These are phyloP conservation scores for Paspalum vaginatum DNA, from an alignment of 176 grass and related monocot genomes.

Conservation along the genomic window DNA sequence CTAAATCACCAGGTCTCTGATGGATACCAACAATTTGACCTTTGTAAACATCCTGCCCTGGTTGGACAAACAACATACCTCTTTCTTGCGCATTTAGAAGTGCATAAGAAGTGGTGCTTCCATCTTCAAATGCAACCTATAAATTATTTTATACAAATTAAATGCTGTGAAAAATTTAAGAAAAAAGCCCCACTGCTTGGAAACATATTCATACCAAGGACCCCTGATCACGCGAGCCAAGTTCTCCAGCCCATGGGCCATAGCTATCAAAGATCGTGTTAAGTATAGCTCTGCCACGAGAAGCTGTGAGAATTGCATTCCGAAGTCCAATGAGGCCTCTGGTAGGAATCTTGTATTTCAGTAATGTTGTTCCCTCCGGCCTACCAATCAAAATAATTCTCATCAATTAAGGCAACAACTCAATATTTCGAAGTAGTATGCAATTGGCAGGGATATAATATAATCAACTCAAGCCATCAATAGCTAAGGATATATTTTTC, in stretches of 20 bases:
- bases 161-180: conserved; percentile 15
- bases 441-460: not conserved
- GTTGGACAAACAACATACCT: conserved; percentile 76
- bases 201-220: conserved; percentile 72
- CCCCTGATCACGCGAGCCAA: conserved; percentile 77
- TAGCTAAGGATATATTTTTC: not conserved
- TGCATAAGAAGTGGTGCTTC: conserved; percentile 86
- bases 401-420: conserved; percentile 36
- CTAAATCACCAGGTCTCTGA: conserved; percentile 90
- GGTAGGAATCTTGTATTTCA: conserved; percentile 97
- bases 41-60: conserved; percentile 86
- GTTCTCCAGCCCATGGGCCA: conserved; percentile 78
- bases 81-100: conserved; percentile 96
- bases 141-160: conserved; percentile 40
- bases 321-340: conserved; percentile 94
- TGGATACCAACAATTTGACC: conserved; percentile 96
- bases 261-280: conserved; percentile 98
- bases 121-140: conserved; percentile 95
- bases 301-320: conserved; percentile 91
- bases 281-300: conserved; percentile 82
- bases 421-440: conserved; percentile 15
- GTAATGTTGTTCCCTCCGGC: conserved; percentile 71
- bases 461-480: conserved; percentile 3
- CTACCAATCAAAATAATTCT: conserved; percentile 49
- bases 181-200: conserved; percentile 30